A percentile compares a stretch with the other conserved stretches of the same genome.
Conservation (phyloP, 768 basidiomycete genomes). For the Kwoniella botswanensis region DNA sequence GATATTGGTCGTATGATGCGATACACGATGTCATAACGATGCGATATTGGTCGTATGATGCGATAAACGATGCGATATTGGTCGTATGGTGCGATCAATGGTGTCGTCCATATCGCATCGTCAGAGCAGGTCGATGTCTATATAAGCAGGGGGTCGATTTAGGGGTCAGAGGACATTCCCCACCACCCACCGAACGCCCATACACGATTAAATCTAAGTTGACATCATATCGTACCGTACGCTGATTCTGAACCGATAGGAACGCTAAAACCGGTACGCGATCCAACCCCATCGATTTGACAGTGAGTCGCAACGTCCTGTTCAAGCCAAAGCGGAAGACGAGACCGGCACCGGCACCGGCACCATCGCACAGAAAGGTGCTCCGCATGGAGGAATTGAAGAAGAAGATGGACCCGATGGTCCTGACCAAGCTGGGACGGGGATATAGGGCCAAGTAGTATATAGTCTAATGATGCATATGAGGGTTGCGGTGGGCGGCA, state of each 20-base stretch:
- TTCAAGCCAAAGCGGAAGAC: too few relatives aligned
- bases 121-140: not conserved
- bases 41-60: slow-evolving; percentile 4
- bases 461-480: too few relatives aligned
- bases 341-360: too few relatives aligned
- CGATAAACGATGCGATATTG: slow-evolving; percentile 7
- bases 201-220: not conserved
- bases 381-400: too few relatives aligned
- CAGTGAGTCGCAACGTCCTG: too few relatives aligned
- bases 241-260: not conserved
- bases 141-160: not conserved
- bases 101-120: not conserved
- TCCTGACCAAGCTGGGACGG: too few relatives aligned
- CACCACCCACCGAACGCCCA: not conserved
- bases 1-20: too few relatives aligned
- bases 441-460: too few relatives aligned
- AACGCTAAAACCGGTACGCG: not conserved
- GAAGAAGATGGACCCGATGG: too few relatives aligned
- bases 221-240: not conserved
- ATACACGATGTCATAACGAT: not conserved
- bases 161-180: not conserved
- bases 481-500: too few relatives aligned
- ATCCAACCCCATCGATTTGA: too few relatives aligned
- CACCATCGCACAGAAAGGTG: too few relatives aligned
- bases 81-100: not conserved